Percentiles rank a stretch among this genome's conserved stretches.
phyloP scores from a whole-genome alignment of 148 eudicot genomes.

The Chenopodium quinoa region DNA sequence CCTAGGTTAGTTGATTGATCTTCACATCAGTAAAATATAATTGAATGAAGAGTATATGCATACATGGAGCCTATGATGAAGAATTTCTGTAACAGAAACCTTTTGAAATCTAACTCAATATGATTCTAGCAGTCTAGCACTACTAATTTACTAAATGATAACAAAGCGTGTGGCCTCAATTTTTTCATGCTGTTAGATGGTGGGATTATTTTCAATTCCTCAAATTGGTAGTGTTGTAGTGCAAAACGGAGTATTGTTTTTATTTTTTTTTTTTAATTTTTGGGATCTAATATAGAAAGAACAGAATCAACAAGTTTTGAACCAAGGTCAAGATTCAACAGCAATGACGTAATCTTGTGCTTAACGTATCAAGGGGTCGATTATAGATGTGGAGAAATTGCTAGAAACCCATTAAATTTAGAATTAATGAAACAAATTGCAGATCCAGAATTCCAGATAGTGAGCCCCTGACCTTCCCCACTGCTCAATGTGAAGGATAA shows the following conservation, averaged over 20 bases:
- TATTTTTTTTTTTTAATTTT: too few relatives aligned
- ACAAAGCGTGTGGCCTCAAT: neutral
- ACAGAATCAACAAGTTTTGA: neutral
- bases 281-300: neutral
- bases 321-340: neutral
- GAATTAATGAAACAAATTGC: neutral
- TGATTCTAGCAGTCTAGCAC: neutral
- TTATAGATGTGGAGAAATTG: neutral
- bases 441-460: neutral
- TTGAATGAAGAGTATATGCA: neutral
- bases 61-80: neutral
- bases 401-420: neutral
- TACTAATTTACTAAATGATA: neutral
- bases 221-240: neutral
- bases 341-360: neutral
- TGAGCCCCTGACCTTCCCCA: neutral
- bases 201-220: neutral
- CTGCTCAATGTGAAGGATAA: too few relatives aligned
- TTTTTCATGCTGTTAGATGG: neutral
- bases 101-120: neutral
- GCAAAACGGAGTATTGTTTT: neutral
- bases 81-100: neutral
- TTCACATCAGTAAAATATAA: neutral
- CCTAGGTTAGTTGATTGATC: slow-evolving; percentile 20
- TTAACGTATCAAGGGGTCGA: neutral